A percentile compares a stretch with the other conserved stretches of the same genome.
Conservation (phyloP, 2,329 filamentous ascomycete genomes). For the Hypoxylon sp. region DNA sequence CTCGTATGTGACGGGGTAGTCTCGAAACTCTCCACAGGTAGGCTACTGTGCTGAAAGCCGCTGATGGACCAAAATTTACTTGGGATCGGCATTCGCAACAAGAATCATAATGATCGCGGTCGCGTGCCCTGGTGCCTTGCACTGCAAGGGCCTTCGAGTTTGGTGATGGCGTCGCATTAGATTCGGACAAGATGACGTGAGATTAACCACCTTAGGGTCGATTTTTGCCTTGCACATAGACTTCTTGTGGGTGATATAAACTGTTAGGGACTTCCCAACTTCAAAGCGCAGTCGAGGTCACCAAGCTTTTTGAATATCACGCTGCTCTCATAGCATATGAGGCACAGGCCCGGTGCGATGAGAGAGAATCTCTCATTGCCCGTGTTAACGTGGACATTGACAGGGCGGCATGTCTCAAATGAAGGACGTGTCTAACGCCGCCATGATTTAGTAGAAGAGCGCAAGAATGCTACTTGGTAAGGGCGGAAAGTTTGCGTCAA, state of each 20-base stretch:
- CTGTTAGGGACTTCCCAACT: neutral
- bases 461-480: neutral
- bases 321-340: neutral
- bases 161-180: neutral
- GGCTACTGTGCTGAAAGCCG: neutral
- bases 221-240: too few species aligned
- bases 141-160: neutral
- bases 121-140: constrained; percentile 9
- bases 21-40: neutral
- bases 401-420: neutral
- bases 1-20: neutral
- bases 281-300: neutral
- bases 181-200: constrained; percentile 20
- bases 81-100: neutral
- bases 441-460: neutral
- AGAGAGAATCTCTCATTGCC: neutral
- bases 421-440: neutral
- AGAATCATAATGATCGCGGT: neutral
- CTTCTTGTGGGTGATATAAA: neutral
- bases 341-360: neutral
- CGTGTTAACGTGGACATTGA: neutral
- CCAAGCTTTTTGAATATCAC: neutral
- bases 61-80: neutral
- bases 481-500: neutral
- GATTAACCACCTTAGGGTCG: constrained; percentile 1